Base-by-base conservation (phyloP, 2,329 filamentous ascomycete genomes). In the Cordyceps pruinosa region DNA sequence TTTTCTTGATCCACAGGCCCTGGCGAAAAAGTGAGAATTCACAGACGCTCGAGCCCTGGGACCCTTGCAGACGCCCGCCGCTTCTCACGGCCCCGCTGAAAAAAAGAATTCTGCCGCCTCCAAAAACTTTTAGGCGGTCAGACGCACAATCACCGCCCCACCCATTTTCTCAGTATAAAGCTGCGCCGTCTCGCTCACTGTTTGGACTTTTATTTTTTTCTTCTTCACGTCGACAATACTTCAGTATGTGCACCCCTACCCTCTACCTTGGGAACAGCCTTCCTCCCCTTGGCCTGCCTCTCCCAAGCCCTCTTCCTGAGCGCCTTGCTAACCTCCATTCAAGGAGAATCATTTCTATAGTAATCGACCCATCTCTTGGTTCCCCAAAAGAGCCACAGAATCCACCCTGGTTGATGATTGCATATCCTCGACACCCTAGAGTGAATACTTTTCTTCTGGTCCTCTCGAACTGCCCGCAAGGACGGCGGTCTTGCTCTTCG, bases 321-420 rank as follows among this genome's bases (percentile, higher is more conserved):
- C 37, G 7, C 49, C 9, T 58, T 61, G 58, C 65, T 68, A 63
- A 67, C 62, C 58, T 60, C 56, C 58, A 34, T 64, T 63, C 62
- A 71, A 78, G 72, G 75, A 90, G 89, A 92, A 93, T 93, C 89
- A 90, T 89, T 95, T 96, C 88, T 96, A 92, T 91, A 96, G 90
- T 92, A 86, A 82, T 89, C 85, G 85, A 91, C 88, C 82, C 81
- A 82, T 34, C 85, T 90, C 89, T 94, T 87, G 90, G 85, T 87
- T 93, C 84, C 85, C 84, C 82, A 91, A 83, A 88, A 81, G 81
- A 96, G 91, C 89, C 84, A 90, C 88, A 93, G 87, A 90, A 83
- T 85, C 85, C 84, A 93, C 86, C 88, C 89, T 90, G 89, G 89
- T 88, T 89, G 90, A 95, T 94, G 90, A 95, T 74, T 76, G 68